A percentile compares a stretch with the other conserved stretches of the same genome.
Conservation (phyloP, 2,329 filamentous ascomycete species). For the Aspergillus quadrilineatus region DNA sequence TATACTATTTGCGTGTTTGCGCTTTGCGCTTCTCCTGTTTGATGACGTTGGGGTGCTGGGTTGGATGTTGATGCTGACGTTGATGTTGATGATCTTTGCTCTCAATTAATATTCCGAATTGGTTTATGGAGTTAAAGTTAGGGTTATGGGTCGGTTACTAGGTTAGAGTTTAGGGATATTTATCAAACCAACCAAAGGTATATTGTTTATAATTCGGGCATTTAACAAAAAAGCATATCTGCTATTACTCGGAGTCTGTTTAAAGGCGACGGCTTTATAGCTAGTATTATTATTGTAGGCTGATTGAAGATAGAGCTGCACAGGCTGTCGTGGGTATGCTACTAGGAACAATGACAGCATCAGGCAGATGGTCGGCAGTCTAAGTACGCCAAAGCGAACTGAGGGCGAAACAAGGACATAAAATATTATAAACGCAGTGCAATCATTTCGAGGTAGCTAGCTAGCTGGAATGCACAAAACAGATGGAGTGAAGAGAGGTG, state of each 20-base stretch:
- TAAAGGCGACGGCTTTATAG: too few relatives aligned
- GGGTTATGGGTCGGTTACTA: neutral
- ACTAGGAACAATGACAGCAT: too few relatives aligned
- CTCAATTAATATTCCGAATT: neutral
- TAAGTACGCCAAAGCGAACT: too few relatives aligned
- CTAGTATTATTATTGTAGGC: too few relatives aligned
- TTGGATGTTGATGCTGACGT: neutral
- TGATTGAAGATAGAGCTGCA: too few relatives aligned
- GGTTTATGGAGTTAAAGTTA: neutral
- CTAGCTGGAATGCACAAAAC: neutral
- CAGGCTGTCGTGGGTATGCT: too few relatives aligned
- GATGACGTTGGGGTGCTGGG: neutral
- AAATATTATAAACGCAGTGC: neutral
- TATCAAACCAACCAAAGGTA: neutral
- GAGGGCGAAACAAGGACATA: too few relatives aligned
- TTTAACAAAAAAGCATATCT: too few relatives aligned
- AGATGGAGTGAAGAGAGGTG: constrained; percentile 2
- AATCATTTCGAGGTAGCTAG: neutral
- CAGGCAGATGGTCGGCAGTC: too few relatives aligned
- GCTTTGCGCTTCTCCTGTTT: too few relatives aligned
- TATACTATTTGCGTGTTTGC: neutral
- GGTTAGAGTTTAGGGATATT: neutral
- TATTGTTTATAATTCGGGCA: neutral
- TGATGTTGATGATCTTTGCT: neutral
- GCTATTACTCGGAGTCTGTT: too few relatives aligned